Base-by-base conservation (phyloP, 2,329 filamentous ascomycete genomes). In the Aureobasidium sp. region DNA sequence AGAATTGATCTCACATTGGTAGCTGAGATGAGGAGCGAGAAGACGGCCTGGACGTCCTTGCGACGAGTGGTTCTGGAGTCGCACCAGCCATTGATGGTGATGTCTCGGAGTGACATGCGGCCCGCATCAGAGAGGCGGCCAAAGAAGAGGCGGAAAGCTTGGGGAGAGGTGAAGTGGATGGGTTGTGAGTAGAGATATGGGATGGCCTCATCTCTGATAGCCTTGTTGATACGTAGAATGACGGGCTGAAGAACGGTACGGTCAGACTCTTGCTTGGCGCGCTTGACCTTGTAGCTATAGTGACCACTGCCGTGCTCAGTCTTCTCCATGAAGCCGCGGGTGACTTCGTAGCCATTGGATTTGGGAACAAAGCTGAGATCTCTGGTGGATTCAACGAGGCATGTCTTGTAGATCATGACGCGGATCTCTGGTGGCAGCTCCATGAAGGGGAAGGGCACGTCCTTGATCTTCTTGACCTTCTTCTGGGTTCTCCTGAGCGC, bases 381-480 rank as follows among this genome's bases (percentile, higher is more conserved):
- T 27, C 12, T 51, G 36, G 15, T 12, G 1, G 22, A 31, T 6
- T 61, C 57, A 27, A 61, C 57, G 7, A 61, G 57, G 8, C 36
- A n/a, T 1, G 11, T 12, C n/a, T 52, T 51, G 36, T 62, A 62
- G n/a, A 62, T 57, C 51, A 62, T 62, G 51, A 37, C 22, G 29
- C 52, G 60, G 7, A 62, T 48, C 29, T 62, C 60, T 3, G 22
- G 25, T 22, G 60, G 60, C 20, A 62, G 52, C 15, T 48, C 42
- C 51, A 62, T 34, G 51, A 62, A 56, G 7, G n/a, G 42, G 41
- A 56, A 62, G 8, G 49, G 45, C 14, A 60, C 34, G 7, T 60
- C 49, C 34, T 56, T 62, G 59, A 39, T 41, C 49, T 62, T 62
- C 49, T 47, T 45, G 42, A 8, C 14, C 48, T 36, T 37, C 22